Conservation (phyloP, 2,329 filamentous ascomycete species). For the Pseudopithomyces chartarum region DNA sequence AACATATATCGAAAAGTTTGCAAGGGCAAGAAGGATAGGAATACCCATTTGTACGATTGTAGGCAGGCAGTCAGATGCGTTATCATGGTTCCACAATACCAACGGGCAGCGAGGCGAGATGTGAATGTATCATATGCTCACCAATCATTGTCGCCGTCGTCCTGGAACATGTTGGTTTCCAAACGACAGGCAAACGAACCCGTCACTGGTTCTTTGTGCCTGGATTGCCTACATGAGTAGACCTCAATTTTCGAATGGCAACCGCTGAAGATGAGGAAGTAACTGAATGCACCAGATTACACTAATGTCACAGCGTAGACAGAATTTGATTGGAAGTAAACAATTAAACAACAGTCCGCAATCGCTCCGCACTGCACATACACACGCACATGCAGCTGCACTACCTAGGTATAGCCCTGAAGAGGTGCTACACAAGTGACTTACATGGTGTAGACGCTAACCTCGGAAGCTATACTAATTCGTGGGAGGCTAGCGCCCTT, state of each 20-base stretch:
- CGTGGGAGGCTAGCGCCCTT: too few relatives aligned
- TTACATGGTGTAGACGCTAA: too few relatives aligned
- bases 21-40: too few relatives aligned
- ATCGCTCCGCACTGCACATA: too few relatives aligned
- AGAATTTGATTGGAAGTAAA: not conserved
- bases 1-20: too few relatives aligned
- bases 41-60: too few relatives aligned
- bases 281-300: not conserved
- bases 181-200: slow-evolving; percentile 2
- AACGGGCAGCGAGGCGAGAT: not conserved
- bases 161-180: not conserved
- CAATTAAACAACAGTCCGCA: not conserved
- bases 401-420: too few relatives aligned
- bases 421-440: too few relatives aligned
- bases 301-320: not conserved
- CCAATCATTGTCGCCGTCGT: not conserved
- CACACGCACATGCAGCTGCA: too few relatives aligned
- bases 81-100: not conserved
- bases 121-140: not conserved
- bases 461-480: too few relatives aligned
- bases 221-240: not conserved
- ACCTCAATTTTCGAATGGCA: not conserved
- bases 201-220: not conserved
- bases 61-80: not conserved
- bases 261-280: not conserved